These are phyloP conservation scores for Trebouxia gelatinosa DNA, from an alignment of 163 green algal genomes.

Conservation along the genomic window DNA sequence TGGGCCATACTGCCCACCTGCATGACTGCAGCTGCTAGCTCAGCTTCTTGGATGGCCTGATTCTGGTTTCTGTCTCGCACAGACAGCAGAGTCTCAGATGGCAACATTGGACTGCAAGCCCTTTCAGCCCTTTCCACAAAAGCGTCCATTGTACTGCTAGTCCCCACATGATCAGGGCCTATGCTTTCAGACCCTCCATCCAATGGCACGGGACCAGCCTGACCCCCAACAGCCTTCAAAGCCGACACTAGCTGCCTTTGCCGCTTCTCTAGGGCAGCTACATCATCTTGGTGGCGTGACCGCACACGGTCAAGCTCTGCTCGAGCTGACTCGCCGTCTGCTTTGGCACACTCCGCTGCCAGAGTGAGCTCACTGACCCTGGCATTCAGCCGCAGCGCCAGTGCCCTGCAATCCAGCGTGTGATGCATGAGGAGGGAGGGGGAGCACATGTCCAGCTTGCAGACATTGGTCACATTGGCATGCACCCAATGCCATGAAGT, in stretches of 20 bases:
- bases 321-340: conserved; percentile 16
- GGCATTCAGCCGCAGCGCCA: conserved; percentile 44
- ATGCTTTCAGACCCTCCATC: conserved; percentile 2
- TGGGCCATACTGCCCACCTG: conserved; percentile 4
- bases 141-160: too few species aligned
- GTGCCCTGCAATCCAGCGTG: conserved; percentile 22
- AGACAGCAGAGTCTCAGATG: not conserved
- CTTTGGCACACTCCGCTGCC: conserved; percentile 36
- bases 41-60: conserved; percentile 26
- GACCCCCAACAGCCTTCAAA: conserved; percentile 22
- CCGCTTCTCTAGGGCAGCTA: conserved; percentile 15
- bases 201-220: not conserved
- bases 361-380: conserved; percentile 53
- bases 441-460: not conserved
- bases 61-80: conserved; percentile 9
- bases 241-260: conserved; percentile 26
- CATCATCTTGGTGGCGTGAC: not conserved
- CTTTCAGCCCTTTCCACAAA: too few species aligned
- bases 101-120: not conserved
- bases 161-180: not conserved
- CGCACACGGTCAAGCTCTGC: conserved; percentile 15
- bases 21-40: conserved; percentile 29
- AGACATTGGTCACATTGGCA: too few species aligned
- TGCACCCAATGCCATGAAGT: too few species aligned
- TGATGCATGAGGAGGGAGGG: too few species aligned